Percentiles rank a stretch among this genome's conserved stretches.
Evolutionary conservation across 495 filamentous ascomycete genomes (phyloP).

Genomic region (Penicillium paradoxum): DNA sequence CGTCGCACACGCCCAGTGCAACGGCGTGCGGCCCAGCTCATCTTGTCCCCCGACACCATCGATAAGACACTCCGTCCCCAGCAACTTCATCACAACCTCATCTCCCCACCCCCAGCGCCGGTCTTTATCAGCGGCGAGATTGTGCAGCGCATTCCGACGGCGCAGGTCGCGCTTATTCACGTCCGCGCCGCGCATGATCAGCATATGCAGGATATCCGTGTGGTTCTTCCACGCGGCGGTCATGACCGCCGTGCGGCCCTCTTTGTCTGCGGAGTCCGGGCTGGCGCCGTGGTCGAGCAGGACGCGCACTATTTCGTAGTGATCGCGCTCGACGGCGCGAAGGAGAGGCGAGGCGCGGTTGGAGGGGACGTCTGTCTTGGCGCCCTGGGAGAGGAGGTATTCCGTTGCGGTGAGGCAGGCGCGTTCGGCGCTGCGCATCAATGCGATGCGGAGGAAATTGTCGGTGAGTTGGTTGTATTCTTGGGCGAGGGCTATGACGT

Average conservation of each 20-base stretch:
- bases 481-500: conserved; percentile 37
- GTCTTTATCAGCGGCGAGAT: conserved; percentile 52
- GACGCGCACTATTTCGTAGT: conserved; percentile 41
- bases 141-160: conserved; percentile 46
- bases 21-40: conserved; percentile 51
- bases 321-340: conserved; percentile 47
- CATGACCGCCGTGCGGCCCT: conserved; percentile 54
- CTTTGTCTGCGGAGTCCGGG: conserved; percentile 39
- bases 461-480: conserved; percentile 43
- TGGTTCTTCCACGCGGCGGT: conserved; percentile 55
- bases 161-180: conserved; percentile 40
- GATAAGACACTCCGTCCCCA: conserved; percentile 39
- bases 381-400: conserved; percentile 43
- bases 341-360: conserved; percentile 44
- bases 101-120: conserved; percentile 45
- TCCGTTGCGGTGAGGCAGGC: conserved; percentile 38
- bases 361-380: conserved; percentile 37
- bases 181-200: conserved; percentile 47
- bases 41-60: conserved; percentile 36
- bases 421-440: conserved; percentile 49
- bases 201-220: conserved; percentile 43
- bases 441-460: conserved; percentile 46
- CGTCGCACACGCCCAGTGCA: conserved; percentile 62
- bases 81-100: conserved; percentile 42
- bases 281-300: conserved; percentile 42